phyloP scores from a whole-genome alignment of 495 filamentous ascomycete genomes.

The Patellaria atrata region DNA sequence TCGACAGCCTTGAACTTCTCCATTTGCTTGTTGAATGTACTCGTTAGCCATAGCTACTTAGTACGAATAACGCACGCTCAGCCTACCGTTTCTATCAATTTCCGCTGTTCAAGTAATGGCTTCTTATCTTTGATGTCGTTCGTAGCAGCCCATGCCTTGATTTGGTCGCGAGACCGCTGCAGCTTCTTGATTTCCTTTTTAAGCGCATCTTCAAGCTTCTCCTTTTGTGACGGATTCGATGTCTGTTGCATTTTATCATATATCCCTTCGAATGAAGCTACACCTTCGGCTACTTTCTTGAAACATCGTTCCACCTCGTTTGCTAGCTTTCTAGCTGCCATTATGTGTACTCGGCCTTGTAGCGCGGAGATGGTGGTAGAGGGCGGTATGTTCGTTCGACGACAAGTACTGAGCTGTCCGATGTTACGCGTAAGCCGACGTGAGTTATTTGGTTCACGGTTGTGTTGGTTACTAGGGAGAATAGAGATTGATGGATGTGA shows the following conservation, averaged over 20 bases:
- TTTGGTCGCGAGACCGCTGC: constrained; percentile 90
- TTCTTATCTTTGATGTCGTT: constrained; percentile 99
- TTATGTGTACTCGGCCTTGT: constrained; percentile 31
- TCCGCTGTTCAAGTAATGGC: constrained; percentile 81
- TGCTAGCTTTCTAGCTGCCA: constrained; percentile 89
- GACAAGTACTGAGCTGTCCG: constrained; percentile 2
- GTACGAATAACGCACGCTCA: background rate
- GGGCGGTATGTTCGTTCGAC: constrained; percentile 3
- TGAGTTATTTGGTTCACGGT: too few species aligned
- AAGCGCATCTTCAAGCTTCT: constrained; percentile 91
- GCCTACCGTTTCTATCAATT: constrained; percentile 85
- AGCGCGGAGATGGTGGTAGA: constrained; percentile 4
- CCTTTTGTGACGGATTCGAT: constrained; percentile 85
- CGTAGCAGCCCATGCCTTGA: constrained; percentile 94
- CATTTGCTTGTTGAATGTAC: constrained; percentile 81
- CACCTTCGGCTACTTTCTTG: constrained; percentile 89
- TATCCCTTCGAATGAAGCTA: constrained; percentile 80
- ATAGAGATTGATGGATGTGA: background rate
- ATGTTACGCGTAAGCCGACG: constrained; percentile 2
- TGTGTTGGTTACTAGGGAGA: too few species aligned
- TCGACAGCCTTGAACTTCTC: constrained; percentile 99
- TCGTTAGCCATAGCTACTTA: constrained; percentile 13
- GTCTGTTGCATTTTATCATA: constrained; percentile 91
- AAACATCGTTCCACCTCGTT: constrained; percentile 98
- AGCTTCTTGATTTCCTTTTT: constrained; percentile 99